Base-by-base conservation (phyloP, 2,329 filamentous ascomycete species). In the Huntiella moniliformis region DNA sequence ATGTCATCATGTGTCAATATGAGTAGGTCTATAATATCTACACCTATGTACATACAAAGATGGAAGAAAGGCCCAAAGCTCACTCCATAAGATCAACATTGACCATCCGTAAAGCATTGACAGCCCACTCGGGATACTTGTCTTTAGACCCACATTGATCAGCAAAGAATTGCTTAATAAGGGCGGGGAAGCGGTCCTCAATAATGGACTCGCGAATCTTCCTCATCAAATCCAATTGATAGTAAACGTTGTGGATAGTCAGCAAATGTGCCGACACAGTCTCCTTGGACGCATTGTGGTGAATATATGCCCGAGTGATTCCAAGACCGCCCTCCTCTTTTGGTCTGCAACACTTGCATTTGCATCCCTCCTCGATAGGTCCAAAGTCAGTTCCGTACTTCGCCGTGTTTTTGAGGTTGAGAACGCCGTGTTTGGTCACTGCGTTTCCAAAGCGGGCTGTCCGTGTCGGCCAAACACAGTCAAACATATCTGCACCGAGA, bases 401-500 rank as follows among this genome's bases (percentile, higher is more conserved):
- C 18, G 78, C 73, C 58, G 88, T 78, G 12, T 42, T 42, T 51
- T 83, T 79, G 40, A 98, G 66, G 59, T 94, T 95, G 39, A 95
- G 64, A n/a, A 84, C 74, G 8, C 91, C 92, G 37, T 67, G 56
- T 47, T 75, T 73, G 2, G 88, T 95, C 49, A 98, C 74, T 34
- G 88, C 91, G 57, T 95, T 95, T 50, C 92, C 91, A 57, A 98
- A 98, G 32, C 91, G 77, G 58, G 91, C 91, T 33, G 91, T 98
- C 45, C 91, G 72, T 4, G 91, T 96, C 1, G 91, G 92, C 91
- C 91, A 98, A 5, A 98, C 91, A 58, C 92, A 98, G 63, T 98
- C 91, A 59, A 98, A 98, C 91, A 98, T 98, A 63, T 98, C 91
- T 42, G 91, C 91, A 3, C 91, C 91, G 1, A 98, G 70, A 1